A percentile compares a stretch with the other conserved stretches of the same genome.
Evolutionary conservation across 805 yeast species (phyloP).

Genomic region (Yarrowia sp.): DNA sequence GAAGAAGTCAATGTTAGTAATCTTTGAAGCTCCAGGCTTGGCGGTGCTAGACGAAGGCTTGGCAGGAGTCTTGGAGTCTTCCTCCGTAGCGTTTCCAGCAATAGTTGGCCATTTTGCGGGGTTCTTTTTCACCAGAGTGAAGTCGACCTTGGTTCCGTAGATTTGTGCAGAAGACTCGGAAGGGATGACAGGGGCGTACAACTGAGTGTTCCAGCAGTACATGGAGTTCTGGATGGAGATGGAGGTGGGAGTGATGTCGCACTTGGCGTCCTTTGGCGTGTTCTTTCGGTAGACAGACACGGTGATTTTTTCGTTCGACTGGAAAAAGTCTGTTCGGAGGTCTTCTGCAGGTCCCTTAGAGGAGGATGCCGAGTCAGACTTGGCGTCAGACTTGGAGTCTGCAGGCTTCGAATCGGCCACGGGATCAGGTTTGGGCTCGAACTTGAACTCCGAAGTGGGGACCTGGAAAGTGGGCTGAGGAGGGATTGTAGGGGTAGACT

Average conservation of each 20-base stretch:
- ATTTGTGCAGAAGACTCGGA: conserved; percentile 57
- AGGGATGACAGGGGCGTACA: conserved; percentile 60
- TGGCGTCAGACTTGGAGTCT: too few species aligned
- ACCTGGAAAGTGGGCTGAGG: conserved; percentile 1
- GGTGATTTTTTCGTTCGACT: conserved; percentile 62
- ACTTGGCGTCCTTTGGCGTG: conserved; percentile 57
- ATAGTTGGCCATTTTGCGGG: conserved; percentile 19
- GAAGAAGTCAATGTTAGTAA: conserved; percentile 19
- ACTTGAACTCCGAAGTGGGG: conserved; percentile 17
- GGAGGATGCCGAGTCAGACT: not conserved
- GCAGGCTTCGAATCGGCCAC: too few species aligned
- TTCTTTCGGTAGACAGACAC: conserved; percentile 75
- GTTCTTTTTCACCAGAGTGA: conserved; percentile 60
- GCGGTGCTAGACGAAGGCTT: conserved; percentile 10
- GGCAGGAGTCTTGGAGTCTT: not conserved
- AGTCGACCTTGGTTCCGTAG: conserved; percentile 76
- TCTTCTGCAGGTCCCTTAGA: not conserved
- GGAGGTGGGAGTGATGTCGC: conserved; percentile 50
- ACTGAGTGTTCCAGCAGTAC: conserved; percentile 56
- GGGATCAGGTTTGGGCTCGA: not conserved
- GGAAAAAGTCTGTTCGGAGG: conserved; percentile 67
- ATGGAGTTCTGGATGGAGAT: conserved; percentile 42
- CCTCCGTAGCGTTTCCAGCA: conserved; percentile 27
- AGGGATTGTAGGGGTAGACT: not conserved
- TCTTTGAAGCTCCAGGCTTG: not conserved